Conservation (phyloP, 805 yeast genomes). For the Candida piceae region DNA sequence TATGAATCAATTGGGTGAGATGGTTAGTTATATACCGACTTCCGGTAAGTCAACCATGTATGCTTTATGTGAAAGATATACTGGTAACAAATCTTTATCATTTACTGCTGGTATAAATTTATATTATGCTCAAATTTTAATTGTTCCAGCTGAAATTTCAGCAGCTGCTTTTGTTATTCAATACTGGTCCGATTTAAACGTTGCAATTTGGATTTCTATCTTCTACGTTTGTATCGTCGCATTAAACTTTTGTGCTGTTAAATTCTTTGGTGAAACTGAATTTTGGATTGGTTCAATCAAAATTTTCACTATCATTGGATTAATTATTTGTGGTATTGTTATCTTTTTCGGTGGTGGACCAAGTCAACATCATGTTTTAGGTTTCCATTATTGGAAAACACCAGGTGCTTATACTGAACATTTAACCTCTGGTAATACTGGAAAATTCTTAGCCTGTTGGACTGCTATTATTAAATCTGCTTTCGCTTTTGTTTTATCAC, state of each 20-base stretch:
- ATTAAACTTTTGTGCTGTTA: conserved; percentile 49
- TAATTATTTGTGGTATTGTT: conserved; percentile 50
- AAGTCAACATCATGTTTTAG: conserved; percentile 35
- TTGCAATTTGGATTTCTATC: conserved; percentile 57
- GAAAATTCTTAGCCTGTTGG: conserved; percentile 61
- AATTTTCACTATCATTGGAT: conserved; percentile 58
- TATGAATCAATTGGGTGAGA: conserved; percentile 62
- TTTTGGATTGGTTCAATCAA: conserved; percentile 66
- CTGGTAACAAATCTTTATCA: conserved; percentile 50
- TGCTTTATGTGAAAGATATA: conserved; percentile 31
- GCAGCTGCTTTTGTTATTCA: conserved; percentile 60
- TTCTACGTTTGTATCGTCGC: conserved; percentile 43
- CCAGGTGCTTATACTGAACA: conserved; percentile 46
- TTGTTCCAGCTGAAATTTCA: conserved; percentile 57
- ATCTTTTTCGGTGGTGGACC: conserved; percentile 69
- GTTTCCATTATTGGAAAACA: conserved; percentile 38
- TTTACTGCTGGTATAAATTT: conserved; percentile 50
- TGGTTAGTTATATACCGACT: conserved; percentile 57
- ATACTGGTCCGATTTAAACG: conserved; percentile 56
- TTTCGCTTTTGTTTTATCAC: conserved; percentile 49
- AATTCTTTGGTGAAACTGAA: conserved; percentile 48
- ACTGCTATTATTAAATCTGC: conserved; percentile 60
- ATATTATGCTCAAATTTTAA: conserved; percentile 43
- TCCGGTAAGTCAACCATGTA: conserved; percentile 65
- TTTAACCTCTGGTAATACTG: conserved; percentile 48